Evolutionary conservation across 2,329 filamentous ascomycete species (phyloP), one percentile per base, ranked within the genome.

Genomic region (Dactylonectria estremocensis): DNA sequence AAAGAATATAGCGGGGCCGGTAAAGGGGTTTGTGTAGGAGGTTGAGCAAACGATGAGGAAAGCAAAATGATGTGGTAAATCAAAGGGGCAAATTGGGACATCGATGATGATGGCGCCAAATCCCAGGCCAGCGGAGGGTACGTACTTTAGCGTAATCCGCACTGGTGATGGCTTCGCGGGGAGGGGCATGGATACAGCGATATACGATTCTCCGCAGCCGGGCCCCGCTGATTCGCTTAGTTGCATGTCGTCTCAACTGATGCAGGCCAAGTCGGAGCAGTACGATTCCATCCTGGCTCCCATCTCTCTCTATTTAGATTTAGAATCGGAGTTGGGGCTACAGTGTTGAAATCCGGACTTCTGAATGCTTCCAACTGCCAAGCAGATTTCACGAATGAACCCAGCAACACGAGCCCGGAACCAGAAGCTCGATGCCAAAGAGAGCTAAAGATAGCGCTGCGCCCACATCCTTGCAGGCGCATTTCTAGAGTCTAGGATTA

Each of bases 221-320:
- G 49, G 9, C 55, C 62, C 62, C 54, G 54, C 33, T 59, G 49
- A 48, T 43, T 22, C 52, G 49, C 35, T 61, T 64, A 68, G 18
- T 52, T 68, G 65, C 61, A 68, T 68, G 40, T 8, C 2, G 16
- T n/a, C 16, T 43, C 40, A 43, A n/a, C 43, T 28, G 14, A n/a
- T 63, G 28, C 18, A 9, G 24, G 20, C 4, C 8, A 16, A 37
- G 9, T 13, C 18, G 16, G 14, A 6, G 33, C n/a, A 28, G n/a
- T 8, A 57, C 6, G 22, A 16, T 20, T 18, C 9, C 14, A 13
- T 46, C n/a, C 13, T 7, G 6, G 4, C 13, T 20, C 13, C 16
- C 28, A n/a, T 33, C 16, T 52, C 3, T 52, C 14, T 11, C 24
- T 28, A 28, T 7, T 7, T 28, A 28, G 7, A 31, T n/a, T 33